Evolutionary conservation across 2,329 filamentous ascomycete species (phyloP).

Genomic region (Lecanoromycetidae sp.): DNA sequence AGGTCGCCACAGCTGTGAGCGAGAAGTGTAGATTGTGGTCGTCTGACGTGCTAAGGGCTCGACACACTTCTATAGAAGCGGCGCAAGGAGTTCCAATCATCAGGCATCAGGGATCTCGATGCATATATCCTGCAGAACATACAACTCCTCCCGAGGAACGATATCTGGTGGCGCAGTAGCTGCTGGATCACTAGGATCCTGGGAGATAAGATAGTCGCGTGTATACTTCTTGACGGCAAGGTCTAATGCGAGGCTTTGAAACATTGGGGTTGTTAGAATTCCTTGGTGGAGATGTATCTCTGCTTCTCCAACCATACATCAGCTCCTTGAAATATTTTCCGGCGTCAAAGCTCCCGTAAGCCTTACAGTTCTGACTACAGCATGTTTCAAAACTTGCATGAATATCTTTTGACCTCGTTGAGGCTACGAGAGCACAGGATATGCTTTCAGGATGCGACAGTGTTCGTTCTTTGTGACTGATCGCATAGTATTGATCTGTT

Average conservation of each 20-base stretch:
- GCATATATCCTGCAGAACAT: slow-evolving; percentile 1
- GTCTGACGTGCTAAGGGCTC: background rate
- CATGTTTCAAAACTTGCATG: slow-evolving; percentile 13
- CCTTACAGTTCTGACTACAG: slow-evolving; percentile 1
- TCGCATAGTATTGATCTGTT: too few species aligned
- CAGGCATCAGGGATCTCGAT: background rate
- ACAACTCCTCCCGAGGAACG: background rate
- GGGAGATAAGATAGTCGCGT: slow-evolving; percentile 10
- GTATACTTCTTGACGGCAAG: background rate
- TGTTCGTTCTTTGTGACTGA: too few species aligned
- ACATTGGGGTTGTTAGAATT: background rate
- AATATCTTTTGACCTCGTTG: too few species aligned
- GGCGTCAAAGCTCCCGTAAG: slow-evolving; percentile 12
- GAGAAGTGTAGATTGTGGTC: background rate
- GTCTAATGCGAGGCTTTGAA: background rate
- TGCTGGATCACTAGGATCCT: background rate
- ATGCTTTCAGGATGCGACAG: slow-evolving; percentile 3
- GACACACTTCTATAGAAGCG: slow-evolving; percentile 6
- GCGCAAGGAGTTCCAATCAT: slow-evolving; percentile 1
- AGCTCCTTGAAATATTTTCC: background rate
- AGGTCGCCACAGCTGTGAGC: background rate
- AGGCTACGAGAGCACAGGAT: slow-evolving; percentile 4
- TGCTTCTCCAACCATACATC: background rate
- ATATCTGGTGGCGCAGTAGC: slow-evolving; percentile 3
- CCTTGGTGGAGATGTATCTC: background rate